Percentiles rank a stretch among this genome's conserved stretches.
phyloP scores from a whole-genome alignment of 1,284 basidiomycete species.

The Neonothopanus nambi region DNA sequence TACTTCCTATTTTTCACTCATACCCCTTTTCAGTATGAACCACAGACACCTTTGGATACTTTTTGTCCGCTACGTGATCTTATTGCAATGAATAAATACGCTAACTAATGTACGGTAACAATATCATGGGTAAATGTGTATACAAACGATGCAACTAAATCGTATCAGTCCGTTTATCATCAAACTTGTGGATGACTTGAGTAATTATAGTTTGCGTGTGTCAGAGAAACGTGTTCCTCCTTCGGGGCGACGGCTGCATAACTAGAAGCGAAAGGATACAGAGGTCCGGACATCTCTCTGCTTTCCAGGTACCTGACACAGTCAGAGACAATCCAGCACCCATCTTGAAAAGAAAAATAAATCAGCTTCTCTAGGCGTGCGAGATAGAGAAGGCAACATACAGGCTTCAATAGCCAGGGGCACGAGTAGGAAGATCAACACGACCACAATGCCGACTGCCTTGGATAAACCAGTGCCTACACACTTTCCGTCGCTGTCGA shows the following conservation, averaged over 20 bases:
- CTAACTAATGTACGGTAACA: too few species aligned
- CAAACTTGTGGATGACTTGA: too few species aligned
- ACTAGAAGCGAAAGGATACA: slow-evolving; percentile 8
- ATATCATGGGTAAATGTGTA: too few species aligned
- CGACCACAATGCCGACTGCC: slow-evolving; percentile 8
- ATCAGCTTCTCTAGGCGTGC: not conserved
- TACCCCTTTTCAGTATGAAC: too few species aligned
- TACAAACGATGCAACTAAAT: too few species aligned
- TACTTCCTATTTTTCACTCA: too few species aligned
- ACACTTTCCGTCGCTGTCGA: slow-evolving; percentile 7
- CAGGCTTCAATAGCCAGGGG: slow-evolving; percentile 14
- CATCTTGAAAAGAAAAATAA: slow-evolving; percentile 1
- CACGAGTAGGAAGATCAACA: slow-evolving; percentile 6
- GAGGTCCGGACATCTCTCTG: slow-evolving; percentile 3
- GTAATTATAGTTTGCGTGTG: not conserved
- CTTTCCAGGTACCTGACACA: slow-evolving; percentile 10
- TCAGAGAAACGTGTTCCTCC: slow-evolving; percentile 6
- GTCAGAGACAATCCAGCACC: slow-evolving; percentile 11
- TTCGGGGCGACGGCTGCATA: slow-evolving; percentile 9
- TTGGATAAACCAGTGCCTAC: slow-evolving; percentile 5
- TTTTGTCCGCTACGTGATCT: too few species aligned
- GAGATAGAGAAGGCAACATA: not conserved
- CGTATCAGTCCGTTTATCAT: too few species aligned
- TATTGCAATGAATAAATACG: too few species aligned
- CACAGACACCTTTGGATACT: too few species aligned